These are phyloP conservation scores for Penicillium desertorum DNA, from an alignment of 495 filamentous ascomycete species.

Conservation along the genomic window DNA sequence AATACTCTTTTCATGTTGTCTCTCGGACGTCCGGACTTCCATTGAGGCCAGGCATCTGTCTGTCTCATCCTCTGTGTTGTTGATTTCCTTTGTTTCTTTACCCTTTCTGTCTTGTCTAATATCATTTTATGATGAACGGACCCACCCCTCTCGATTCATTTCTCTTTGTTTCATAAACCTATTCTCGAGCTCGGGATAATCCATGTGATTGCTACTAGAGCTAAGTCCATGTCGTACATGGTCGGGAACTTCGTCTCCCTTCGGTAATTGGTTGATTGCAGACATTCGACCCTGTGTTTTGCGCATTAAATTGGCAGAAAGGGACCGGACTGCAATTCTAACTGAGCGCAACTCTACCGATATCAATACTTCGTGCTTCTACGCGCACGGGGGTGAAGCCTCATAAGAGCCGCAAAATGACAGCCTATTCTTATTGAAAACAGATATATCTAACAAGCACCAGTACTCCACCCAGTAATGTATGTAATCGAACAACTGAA, in stretches of 20 bases:
- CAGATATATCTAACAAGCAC: not conserved
- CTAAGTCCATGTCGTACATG: constrained; percentile 1
- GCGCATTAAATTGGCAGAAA: no score
- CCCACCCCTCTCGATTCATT: constrained; percentile 24
- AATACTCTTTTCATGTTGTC: constrained; percentile 19
- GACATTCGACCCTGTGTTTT: no score
- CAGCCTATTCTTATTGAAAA: not conserved
- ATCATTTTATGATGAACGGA: constrained; percentile 34
- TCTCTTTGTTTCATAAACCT: constrained; percentile 24
- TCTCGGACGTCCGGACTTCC: constrained; percentile 5
- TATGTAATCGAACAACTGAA: not conserved
- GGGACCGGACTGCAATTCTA: not conserved
- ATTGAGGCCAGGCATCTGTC: constrained; percentile 1
- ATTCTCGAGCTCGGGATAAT: constrained; percentile 21
- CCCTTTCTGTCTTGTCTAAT: constrained; percentile 30
- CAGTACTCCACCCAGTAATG: constrained; percentile 7
- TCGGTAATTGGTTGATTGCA: not conserved
- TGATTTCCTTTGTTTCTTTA: constrained; percentile 21
- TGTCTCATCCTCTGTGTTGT: constrained; percentile 16
- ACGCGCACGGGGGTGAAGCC: not conserved
- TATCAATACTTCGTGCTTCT: no score
- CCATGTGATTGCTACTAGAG: constrained; percentile 11
- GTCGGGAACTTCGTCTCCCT: not conserved
- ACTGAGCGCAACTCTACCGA: no score
- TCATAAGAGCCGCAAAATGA: not conserved